These are phyloP conservation scores for Colletotrichum endophyticum DNA, from an alignment of 2,329 filamentous ascomycete genomes.

Conservation along the genomic window DNA sequence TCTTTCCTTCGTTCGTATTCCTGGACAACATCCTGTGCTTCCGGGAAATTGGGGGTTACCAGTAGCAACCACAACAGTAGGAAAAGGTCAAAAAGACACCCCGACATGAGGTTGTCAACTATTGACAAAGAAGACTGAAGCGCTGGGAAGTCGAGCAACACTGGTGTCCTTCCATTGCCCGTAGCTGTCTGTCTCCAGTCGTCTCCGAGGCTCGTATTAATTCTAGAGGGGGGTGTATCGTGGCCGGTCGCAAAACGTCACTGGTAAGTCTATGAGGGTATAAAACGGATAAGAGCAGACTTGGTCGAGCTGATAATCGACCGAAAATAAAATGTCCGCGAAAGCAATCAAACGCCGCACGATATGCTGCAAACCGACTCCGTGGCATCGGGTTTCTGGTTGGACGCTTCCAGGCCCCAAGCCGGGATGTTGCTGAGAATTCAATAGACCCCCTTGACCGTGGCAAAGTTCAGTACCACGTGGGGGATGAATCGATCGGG, in stretches of 20 bases:
- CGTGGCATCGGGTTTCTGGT: neutral
- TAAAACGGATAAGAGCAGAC: slow-evolving; percentile 18
- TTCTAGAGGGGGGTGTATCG: slow-evolving; percentile 6
- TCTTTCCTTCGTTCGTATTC: neutral
- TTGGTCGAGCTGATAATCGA: slow-evolving; percentile 13
- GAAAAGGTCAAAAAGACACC: neutral
- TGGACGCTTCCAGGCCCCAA: neutral
- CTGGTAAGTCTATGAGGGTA: slow-evolving; percentile 24
- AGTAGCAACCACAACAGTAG: neutral
- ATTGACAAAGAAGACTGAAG: neutral
- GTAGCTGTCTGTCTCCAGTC: neutral
- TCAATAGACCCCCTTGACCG: neutral
- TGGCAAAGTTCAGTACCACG: neutral
- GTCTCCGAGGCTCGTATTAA: slow-evolving; percentile 3
- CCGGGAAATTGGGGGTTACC: neutral
- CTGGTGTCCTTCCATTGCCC: neutral
- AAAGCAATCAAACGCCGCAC: slow-evolving; percentile 16
- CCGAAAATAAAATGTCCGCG: neutral
- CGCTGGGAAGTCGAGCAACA: neutral
- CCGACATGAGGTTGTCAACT: neutral
- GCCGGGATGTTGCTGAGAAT: neutral
- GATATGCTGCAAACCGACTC: slow-evolving; percentile 7
- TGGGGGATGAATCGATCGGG: neutral
- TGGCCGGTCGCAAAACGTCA: slow-evolving; percentile 16
- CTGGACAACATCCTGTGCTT: neutral